phyloP scores from a whole-genome alignment of 139 green algal species.

The Ettlia oleoabundans region DNA sequence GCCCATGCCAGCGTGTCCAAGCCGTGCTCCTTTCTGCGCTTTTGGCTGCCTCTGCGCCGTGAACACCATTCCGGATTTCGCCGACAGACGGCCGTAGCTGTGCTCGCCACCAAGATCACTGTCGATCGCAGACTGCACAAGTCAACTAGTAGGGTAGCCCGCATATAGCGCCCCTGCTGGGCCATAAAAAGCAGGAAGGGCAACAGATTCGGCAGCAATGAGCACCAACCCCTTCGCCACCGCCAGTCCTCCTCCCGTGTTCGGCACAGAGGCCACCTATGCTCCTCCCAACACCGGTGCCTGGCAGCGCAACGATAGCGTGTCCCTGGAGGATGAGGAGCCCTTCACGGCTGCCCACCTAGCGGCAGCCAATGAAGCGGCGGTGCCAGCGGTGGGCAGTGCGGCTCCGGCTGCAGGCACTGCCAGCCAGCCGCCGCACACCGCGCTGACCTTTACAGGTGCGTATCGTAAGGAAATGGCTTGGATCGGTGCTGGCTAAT shows the following conservation, averaged over 20 bases:
- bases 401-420: neutral
- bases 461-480: too few species aligned
- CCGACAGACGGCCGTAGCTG: too few species aligned
- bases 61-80: too few species aligned
- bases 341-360: constrained; percentile 52
- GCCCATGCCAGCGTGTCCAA: too few species aligned
- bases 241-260: constrained; percentile 14
- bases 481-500: too few species aligned
- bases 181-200: too few species aligned
- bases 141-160: too few species aligned
- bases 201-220: neutral
- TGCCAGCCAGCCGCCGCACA: neutral
- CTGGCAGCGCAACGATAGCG: neutral
- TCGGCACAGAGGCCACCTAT: constrained; percentile 14
- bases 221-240: constrained; percentile 18
- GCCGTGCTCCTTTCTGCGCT: too few species aligned
- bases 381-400: constrained; percentile 4
- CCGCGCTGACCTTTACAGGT: constrained; percentile 30
- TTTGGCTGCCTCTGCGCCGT: too few species aligned
- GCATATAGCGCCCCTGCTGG: too few species aligned
- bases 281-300: neutral
- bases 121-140: too few species aligned
- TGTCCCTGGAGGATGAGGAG: constrained; percentile 30
- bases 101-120: too few species aligned
- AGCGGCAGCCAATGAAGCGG: constrained; percentile 21